Percentiles rank a stretch among this genome's conserved stretches.
Evolutionary conservation across 768 basidiomycete genomes (phyloP).

Genomic region (Hypholoma sublateritium): DNA sequence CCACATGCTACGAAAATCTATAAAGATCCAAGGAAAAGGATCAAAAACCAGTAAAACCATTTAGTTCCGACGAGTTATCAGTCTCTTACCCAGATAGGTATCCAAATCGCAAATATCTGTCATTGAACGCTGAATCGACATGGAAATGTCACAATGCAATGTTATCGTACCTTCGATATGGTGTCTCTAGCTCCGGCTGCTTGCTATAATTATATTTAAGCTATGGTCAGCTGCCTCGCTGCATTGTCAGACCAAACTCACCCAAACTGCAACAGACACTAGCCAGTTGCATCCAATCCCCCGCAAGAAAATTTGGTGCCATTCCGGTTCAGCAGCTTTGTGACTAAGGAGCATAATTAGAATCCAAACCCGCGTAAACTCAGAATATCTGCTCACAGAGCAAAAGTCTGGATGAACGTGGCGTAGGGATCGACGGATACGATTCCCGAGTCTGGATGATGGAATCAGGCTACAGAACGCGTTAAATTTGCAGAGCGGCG

Average conservation of each 20-base stretch:
- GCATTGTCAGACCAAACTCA: constrained; percentile 29
- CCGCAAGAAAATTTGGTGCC: constrained; percentile 72
- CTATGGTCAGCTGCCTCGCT: neutral
- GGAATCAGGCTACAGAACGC: neutral
- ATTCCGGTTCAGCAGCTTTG: constrained; percentile 63
- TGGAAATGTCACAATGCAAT: neutral
- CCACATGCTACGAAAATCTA: constrained; percentile 71
- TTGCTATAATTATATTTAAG: constrained; percentile 46
- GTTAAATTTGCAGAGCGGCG: neutral
- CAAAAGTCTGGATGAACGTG: constrained; percentile 50
- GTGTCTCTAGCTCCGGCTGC: constrained; percentile 66
- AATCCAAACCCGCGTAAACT: too few species aligned
- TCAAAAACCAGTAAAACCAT: too few species aligned
- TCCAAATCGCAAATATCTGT: constrained; percentile 64
- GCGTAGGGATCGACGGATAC: constrained; percentile 59
- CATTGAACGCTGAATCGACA: neutral
- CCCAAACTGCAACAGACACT: constrained; percentile 74
- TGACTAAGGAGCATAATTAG: constrained; percentile 33
- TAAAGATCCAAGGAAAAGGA: neutral
- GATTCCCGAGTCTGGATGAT: constrained; percentile 54
- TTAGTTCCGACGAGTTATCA: neutral
- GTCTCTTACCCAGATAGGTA: constrained; percentile 64
- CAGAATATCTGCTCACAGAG: constrained; percentile 43
- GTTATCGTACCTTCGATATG: constrained; percentile 54
- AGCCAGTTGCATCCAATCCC: constrained; percentile 81